A percentile compares a stretch with the other conserved stretches of the same genome.
These are phyloP conservation scores for Apiospora sp. DNA, from an alignment of 2,329 filamentous ascomycete genomes.

Conservation along the genomic window DNA sequence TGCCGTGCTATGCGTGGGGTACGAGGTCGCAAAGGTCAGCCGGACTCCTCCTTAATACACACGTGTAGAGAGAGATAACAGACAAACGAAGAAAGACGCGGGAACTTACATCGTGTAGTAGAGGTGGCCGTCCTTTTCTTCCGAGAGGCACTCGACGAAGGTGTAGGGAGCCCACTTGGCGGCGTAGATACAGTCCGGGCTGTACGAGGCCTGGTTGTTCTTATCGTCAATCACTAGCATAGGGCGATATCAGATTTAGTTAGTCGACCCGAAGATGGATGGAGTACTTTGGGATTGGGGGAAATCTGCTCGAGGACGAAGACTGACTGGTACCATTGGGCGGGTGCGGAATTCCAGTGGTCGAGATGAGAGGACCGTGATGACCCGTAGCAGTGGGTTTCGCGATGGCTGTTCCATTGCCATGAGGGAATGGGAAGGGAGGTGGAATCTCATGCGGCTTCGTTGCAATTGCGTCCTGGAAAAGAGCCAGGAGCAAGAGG, in stretches of 20 bases:
- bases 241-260: background rate
- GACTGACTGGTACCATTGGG: background rate
- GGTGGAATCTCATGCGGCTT: background rate
- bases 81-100: background rate
- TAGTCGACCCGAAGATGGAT: background rate
- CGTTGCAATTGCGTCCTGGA: background rate
- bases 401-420: background rate
- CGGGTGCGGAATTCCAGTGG: background rate
- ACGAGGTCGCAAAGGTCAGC: background rate
- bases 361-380: background rate
- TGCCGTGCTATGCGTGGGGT: background rate
- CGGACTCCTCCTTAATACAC: background rate
- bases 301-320: background rate
- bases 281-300: background rate
- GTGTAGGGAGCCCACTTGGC: background rate
- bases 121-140: background rate
- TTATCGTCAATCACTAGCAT: background rate
- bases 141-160: background rate
- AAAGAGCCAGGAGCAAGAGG: background rate
- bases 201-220: background rate
- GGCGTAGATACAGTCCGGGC: background rate
- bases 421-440: background rate
- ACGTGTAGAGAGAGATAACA: background rate
- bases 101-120: conserved; percentile 3
- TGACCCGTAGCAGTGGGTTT: background rate